Evolutionary conservation across 306 rosid genomes (phyloP), one percentile per base, ranked within the genome.

Genomic region (Vigna trinervia): DNA sequence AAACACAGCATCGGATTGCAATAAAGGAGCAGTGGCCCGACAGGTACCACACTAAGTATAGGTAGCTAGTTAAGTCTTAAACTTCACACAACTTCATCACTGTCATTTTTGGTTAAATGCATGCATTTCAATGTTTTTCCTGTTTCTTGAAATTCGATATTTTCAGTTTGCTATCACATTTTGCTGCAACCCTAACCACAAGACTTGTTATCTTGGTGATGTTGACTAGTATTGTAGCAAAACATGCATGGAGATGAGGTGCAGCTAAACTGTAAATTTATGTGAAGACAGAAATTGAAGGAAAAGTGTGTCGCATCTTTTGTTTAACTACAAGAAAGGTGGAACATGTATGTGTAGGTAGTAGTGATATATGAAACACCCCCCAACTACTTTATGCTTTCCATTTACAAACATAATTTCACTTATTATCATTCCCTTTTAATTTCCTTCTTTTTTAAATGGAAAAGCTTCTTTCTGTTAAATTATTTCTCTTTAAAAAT

Each of bases 81-180:
- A n/a, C 5, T 17, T 66, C 12, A 45, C 4, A 76, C 65, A 71
- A 56, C 43, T 54, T 74, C 60, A 34, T 77, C 75, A 54, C 71
- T 70, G 53, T 76, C 60, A 51, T 41, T 69, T 15, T 50, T 70
- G 65, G 74, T 64, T 64, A 36, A 72, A 71, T 82, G 66, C 71
- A 70, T 58, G 80, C 69, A 75, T 58, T 2, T 54, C 71, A 63
- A 64, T 45, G 65, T 59, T 48, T 59, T 43, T 64, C 4, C 30
- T 71, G 48, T 28, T 70, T 46, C 76, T 82, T 38, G 34, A 73
- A 12, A 41, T 51, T 52, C 66, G 9, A 59, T 66, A 64, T 39
- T 26, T 26, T 58, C 54, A 4, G 19, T 30, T 36, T 59, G 11
- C 20, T 23, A 22, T 32, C 32, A 56, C 30, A 56, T 20, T 56